A percentile compares a stretch with the other conserved stretches of the same genome.
Evolutionary conservation across 257 asterid genomes (phyloP).

Genomic region (Leptodermis oblonga): DNA sequence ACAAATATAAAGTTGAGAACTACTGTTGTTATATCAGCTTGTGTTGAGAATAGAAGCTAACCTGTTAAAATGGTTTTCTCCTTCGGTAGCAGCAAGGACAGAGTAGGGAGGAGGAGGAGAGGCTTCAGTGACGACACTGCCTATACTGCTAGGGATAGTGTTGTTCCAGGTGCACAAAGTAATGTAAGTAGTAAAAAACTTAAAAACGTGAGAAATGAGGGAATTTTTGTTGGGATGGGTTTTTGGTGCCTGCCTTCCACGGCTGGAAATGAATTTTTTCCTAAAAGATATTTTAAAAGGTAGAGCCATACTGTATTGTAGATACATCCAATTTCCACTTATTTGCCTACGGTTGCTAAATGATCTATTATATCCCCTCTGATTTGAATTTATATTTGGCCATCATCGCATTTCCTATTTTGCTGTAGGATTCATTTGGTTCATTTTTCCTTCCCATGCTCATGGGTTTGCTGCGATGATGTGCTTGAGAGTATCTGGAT

Average conservation of each 20-base stretch:
- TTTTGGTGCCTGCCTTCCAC: constrained; percentile 75
- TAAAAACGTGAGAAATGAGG: constrained; percentile 25
- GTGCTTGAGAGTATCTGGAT: neutral
- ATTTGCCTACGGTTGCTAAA: constrained; percentile 87
- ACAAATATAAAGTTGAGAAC: neutral
- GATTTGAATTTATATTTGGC: constrained; percentile 69
- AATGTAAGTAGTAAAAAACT: neutral
- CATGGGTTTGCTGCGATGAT: neutral
- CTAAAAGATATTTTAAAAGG: constrained; percentile 74
- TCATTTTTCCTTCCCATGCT: neutral
- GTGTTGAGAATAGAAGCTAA: neutral
- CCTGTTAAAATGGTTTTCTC: constrained; percentile 4
- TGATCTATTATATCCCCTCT: constrained; percentile 70
- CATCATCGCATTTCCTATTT: constrained; percentile 85
- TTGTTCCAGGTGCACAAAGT: neutral
- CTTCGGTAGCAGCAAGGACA: constrained; percentile 8
- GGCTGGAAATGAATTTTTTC: constrained; percentile 85
- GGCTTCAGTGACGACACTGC: constrained; percentile 1
- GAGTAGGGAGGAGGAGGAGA: constrained; percentile 15
- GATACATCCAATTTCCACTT: constrained; percentile 79
- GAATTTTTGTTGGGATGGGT: constrained; percentile 72
- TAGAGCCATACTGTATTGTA: constrained; percentile 70
- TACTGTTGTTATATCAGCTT: neutral
- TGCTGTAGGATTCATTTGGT: constrained; percentile 39
- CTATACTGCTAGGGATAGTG: neutral